Percentiles rank a stretch among this genome's conserved stretches.
These are phyloP conservation scores for Chaetomium olivaceum DNA, from an alignment of 2,329 filamentous ascomycete genomes.

Conservation along the genomic window DNA sequence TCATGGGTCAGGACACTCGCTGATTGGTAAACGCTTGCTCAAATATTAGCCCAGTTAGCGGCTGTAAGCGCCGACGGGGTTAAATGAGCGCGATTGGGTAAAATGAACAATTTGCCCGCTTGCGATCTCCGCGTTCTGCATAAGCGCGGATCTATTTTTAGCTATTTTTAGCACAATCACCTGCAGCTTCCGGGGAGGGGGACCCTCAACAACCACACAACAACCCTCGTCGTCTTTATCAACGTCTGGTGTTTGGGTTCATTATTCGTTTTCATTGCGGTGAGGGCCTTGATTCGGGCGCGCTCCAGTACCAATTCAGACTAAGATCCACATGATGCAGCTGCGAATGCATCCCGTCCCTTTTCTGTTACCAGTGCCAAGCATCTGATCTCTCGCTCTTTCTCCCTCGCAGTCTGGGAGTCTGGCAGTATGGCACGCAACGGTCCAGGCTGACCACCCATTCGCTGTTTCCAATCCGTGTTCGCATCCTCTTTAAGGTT, in stretches of 20 bases:
- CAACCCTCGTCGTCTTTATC: not conserved
- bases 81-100: constrained; percentile 29
- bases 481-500: not conserved
- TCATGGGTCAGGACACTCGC: no score
- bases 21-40: constrained; percentile 10
- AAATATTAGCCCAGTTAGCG: constrained; percentile 24
- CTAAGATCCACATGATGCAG: not conserved
- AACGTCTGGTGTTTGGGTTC: not conserved
- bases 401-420: not conserved
- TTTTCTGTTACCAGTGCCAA: not conserved
- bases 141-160: constrained; percentile 32
- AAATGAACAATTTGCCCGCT: constrained; percentile 33
- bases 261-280: not conserved
- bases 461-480: not conserved
- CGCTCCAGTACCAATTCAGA: not conserved
- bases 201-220: not conserved
- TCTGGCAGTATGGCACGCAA: not conserved
- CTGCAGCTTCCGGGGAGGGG: constrained; percentile 5
- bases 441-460: not conserved
- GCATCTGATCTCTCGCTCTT: not conserved
- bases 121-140: constrained; percentile 25
- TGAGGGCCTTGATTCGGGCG: not conserved
- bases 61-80: constrained; percentile 31
- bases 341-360: not conserved
- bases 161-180: constrained; percentile 34